phyloP scores from a whole-genome alignment of 225 moss, liverwort and hornwort species.

The Pseudisothecium myosuroides region DNA sequence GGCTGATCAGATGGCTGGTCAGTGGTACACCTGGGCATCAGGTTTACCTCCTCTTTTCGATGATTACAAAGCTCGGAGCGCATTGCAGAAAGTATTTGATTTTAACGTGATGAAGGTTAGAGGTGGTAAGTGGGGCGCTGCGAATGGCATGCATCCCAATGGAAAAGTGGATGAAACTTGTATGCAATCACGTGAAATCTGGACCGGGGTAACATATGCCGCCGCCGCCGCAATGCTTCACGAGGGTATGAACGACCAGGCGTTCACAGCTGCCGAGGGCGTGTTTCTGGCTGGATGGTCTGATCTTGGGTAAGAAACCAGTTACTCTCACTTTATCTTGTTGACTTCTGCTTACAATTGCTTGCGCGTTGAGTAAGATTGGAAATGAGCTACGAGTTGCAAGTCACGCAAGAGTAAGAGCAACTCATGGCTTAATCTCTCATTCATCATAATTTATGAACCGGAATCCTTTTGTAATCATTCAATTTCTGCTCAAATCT shows the following conservation, averaged over 20 bases:
- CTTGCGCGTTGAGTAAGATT: neutral
- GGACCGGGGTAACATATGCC: constrained; percentile 94
- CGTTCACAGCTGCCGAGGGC: constrained; percentile 91
- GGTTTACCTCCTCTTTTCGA: constrained; percentile 94
- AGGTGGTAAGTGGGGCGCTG: constrained; percentile 83
- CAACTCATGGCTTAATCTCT: neutral
- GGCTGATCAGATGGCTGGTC: constrained; percentile 96
- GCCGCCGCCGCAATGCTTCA: constrained; percentile 90
- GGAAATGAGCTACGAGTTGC: neutral
- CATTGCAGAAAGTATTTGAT: constrained; percentile 80
- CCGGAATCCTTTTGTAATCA: neutral
- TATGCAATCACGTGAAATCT: constrained; percentile 97
- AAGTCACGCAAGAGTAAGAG: neutral
- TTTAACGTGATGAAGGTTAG: constrained; percentile 93
- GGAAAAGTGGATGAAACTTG: constrained; percentile 92
- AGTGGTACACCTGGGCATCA: constrained; percentile 97
- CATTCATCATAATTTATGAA: neutral
- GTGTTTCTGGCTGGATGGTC: constrained; percentile 87
- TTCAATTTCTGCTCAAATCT: neutral
- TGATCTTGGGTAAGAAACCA: constrained; percentile 71
- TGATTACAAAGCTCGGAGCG: constrained; percentile 84
- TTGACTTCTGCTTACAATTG: neutral
- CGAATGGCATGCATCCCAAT: constrained; percentile 88
- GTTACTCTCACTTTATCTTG: neutral
- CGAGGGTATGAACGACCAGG: constrained; percentile 84